phyloP scores from a whole-genome alignment of 192 early-diverging fungal species.

The Umbelopsis ramanniana region DNA sequence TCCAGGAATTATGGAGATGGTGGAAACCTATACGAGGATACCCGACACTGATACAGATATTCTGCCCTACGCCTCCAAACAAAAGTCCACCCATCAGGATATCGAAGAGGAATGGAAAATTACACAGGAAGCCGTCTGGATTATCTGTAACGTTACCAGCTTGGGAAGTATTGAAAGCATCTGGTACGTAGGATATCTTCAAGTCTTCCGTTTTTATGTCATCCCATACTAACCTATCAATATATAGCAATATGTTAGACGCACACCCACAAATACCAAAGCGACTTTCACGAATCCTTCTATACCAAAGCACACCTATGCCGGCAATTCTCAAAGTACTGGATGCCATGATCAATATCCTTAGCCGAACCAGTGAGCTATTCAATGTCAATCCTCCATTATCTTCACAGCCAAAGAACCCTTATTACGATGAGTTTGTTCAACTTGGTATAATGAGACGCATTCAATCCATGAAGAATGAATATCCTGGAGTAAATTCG shows the following conservation, averaged over 20 bases:
- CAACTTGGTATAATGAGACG: background rate
- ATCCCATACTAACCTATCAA: background rate
- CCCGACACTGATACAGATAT: background rate
- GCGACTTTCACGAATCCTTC: constrained; percentile 16
- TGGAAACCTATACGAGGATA: constrained; percentile 12
- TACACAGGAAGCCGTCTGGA: constrained; percentile 36
- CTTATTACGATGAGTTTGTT: constrained; percentile 14
- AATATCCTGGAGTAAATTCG: constrained; percentile 1
- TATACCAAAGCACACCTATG: constrained; percentile 18
- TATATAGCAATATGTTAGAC: constrained; percentile 22
- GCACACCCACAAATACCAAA: constrained; percentile 23
- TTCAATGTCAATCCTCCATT: constrained; percentile 11
- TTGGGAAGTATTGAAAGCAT: constrained; percentile 28
- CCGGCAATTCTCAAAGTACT: constrained; percentile 21
- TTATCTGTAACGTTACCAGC: constrained; percentile 35
- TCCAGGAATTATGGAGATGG: constrained; percentile 27
- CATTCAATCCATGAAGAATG: background rate
- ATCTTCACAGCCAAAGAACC: background rate
- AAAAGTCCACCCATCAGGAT: constrained; percentile 1
- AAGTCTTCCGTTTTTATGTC: background rate
- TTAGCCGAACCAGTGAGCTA: constrained; percentile 33
- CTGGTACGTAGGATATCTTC: constrained; percentile 17
- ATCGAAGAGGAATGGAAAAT: constrained; percentile 42
- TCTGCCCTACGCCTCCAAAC: background rate
- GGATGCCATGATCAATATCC: constrained; percentile 34